Conservation (phyloP, 345 rosid species). For the Eucalyptus erythrocorys region DNA sequence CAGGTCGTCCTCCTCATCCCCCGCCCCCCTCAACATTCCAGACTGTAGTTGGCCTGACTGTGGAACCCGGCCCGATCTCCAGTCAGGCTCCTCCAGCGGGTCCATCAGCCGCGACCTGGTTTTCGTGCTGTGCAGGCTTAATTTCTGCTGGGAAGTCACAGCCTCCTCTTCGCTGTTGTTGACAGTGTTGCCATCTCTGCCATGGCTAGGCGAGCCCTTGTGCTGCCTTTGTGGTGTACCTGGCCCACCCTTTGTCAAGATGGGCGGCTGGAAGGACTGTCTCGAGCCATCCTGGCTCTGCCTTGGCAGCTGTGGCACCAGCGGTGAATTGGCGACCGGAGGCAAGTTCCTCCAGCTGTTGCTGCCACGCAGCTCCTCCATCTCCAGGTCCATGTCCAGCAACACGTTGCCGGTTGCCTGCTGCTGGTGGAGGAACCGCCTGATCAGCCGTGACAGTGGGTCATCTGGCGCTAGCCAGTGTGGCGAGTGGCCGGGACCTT, state of each 20-base stretch:
- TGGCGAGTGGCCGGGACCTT: conserved; percentile 19
- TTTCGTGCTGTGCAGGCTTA: conserved; percentile 19
- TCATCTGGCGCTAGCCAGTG: conserved; percentile 11
- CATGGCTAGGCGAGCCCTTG: neutral
- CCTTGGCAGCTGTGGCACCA: neutral
- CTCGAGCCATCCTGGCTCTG: conserved; percentile 22
- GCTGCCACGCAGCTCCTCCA: conserved; percentile 40
- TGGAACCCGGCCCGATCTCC: conserved; percentile 20
- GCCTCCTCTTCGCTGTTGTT: conserved; percentile 7
- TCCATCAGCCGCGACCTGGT: conserved; percentile 69
- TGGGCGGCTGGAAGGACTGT: neutral
- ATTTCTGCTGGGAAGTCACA: conserved; percentile 16
- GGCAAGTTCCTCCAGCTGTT: neutral
- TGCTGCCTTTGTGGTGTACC: neutral
- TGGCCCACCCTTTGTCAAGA: neutral
- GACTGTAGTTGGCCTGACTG: conserved; percentile 26
- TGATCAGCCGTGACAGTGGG: conserved; percentile 64
- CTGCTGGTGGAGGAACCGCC: conserved; percentile 61
- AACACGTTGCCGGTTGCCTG: conserved; percentile 57
- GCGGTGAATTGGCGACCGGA: neutral
- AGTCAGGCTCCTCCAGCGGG: conserved; percentile 29
- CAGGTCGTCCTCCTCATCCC: conserved; percentile 64
- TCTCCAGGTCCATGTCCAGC: conserved; percentile 61
- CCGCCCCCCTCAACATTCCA: conserved; percentile 27
- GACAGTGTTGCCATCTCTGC: neutral